Evolutionary conservation across 2,329 filamentous ascomycete species (phyloP).

Genomic region (Exophiala calicioides): DNA sequence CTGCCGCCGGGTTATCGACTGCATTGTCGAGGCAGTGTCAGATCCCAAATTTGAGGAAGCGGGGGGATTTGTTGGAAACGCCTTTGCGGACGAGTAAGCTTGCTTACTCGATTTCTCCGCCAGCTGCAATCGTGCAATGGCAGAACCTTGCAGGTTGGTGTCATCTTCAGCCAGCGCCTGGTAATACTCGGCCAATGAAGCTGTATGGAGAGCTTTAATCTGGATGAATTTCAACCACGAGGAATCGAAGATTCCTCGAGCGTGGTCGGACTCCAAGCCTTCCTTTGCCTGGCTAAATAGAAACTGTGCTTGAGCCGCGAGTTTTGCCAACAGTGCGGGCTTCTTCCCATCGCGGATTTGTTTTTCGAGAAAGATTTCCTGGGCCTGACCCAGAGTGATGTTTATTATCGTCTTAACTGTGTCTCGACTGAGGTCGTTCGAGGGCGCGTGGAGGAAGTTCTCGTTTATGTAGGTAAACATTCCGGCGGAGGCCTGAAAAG

Average conservation of each 20-base stretch:
- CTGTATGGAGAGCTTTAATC: slow-evolving; percentile 78
- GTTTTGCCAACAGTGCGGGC: slow-evolving; percentile 83
- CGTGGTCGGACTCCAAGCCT: slow-evolving; percentile 88
- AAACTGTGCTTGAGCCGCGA: slow-evolving; percentile 86
- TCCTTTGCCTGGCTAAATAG: slow-evolving; percentile 86
- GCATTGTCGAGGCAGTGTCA: slow-evolving; percentile 72
- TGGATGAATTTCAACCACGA: slow-evolving; percentile 76
- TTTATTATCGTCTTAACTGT: slow-evolving; percentile 93
- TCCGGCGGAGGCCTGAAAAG: slow-evolving; percentile 94
- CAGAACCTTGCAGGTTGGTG: slow-evolving; percentile 79
- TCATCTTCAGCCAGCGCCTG: slow-evolving; percentile 91
- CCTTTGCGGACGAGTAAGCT: slow-evolving; percentile 72
- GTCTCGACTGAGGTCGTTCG: slow-evolving; percentile 90
- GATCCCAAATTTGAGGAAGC: slow-evolving; percentile 79
- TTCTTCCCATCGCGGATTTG: slow-evolving; percentile 93
- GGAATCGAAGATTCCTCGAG: slow-evolving; percentile 88
- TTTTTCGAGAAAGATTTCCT: slow-evolving; percentile 97
- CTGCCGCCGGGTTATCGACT: slow-evolving; percentile 84
- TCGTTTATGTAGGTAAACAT: slow-evolving; percentile 99
- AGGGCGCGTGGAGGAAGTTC: slow-evolving; percentile 96
- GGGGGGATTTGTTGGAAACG: slow-evolving; percentile 77
- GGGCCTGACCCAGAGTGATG: slow-evolving; percentile 90
- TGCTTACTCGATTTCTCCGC: slow-evolving; percentile 79
- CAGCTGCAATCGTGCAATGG: slow-evolving; percentile 77
- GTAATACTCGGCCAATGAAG: slow-evolving; percentile 87